Evolutionary conservation across 306 rosid species (phyloP), one percentile per base, ranked within the genome.

Genomic region (Vicia villosa): DNA sequence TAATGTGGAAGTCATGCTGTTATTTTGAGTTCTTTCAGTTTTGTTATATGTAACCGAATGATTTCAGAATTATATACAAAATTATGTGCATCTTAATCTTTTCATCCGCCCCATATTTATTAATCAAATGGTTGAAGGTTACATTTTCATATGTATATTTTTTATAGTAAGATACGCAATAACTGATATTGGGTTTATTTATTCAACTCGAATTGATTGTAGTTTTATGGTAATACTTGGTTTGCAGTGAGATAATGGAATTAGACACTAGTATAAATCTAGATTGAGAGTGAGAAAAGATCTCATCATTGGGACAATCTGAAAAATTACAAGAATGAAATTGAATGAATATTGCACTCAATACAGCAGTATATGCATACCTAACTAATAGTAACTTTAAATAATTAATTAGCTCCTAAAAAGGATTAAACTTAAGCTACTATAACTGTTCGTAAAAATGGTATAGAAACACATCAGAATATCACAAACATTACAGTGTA

Each of bases 381-480:
- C 51, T n/a, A 45, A 45, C 51, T 45, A 45, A n/a, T 45, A 9
- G 3, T 15, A 46, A 46, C 20, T 7, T 20, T n/a, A 46, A 46
- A 46, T 15, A 15, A 46, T 15, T n/a, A n/a, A n/a, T n/a, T n/a
- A n/a, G n/a, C n/a, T n/a, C n/a, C n/a, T n/a, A n/a, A n/a, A n/a
- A n/a, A n/a, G n/a, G n/a, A n/a, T n/a, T n/a, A n/a, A n/a, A n/a
- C n/a, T n/a, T n/a, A n/a, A n/a, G n/a, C n/a, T n/a, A n/a, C n/a
- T 49, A 49, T 49, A 49, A 49, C 55, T 49, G 55, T 49, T 16
- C 3, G 55, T 49, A 49, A 49, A 24, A 49, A 49, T 49, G 55
- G 19, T 49, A 49, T 4, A 49, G 8, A 0, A 46, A 15, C 20
- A 34, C 49, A 61, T 62, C 17, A 37, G 30, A 61, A 62, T 61